Conservation (phyloP, 768 basidiomycete species). For the Auriscalpium microsporum region DNA sequence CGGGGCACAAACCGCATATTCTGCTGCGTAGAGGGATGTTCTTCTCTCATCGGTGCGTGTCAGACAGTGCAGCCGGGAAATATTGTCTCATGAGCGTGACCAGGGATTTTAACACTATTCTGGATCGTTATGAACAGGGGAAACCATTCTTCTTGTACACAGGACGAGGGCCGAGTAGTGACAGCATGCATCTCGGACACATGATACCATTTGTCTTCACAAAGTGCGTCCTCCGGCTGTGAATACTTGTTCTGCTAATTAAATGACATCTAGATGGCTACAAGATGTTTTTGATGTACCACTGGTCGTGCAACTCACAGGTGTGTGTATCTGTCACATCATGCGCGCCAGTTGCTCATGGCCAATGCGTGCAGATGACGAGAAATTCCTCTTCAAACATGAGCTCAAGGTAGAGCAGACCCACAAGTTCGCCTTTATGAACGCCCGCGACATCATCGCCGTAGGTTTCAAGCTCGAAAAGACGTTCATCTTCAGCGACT, state of each 20-base stretch:
- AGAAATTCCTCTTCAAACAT: slow-evolving; percentile 98
- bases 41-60: slow-evolving; percentile 87
- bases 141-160: slow-evolving; percentile 99
- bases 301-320: slow-evolving; percentile 91
- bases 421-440: slow-evolving; percentile 69
- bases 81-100: neutral
- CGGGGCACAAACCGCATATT: slow-evolving; percentile 81
- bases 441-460: slow-evolving; percentile 95
- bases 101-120: slow-evolving; percentile 88
- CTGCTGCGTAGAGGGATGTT: slow-evolving; percentile 89
- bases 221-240: slow-evolving; percentile 48
- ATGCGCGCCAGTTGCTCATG: neutral
- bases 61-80: too few relatives aligned
- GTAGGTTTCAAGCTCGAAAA: slow-evolving; percentile 86
- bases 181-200: slow-evolving; percentile 96
- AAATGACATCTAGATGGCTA: slow-evolving; percentile 59
- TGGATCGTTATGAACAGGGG: slow-evolving; percentile 92
- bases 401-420: slow-evolving; percentile 88
- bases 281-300: slow-evolving; percentile 95
- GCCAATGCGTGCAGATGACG: slow-evolving; percentile 64
- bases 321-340: slow-evolving; percentile 31
- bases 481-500: slow-evolving; percentile 96
- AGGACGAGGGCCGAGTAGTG: slow-evolving; percentile 91
- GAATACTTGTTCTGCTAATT: neutral
- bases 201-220: slow-evolving; percentile 97